A percentile compares a stretch with the other conserved stretches of the same genome.
Evolutionary conservation across 129 eudicot species (phyloP).

Genomic region (Kitagawia praeruptora): DNA sequence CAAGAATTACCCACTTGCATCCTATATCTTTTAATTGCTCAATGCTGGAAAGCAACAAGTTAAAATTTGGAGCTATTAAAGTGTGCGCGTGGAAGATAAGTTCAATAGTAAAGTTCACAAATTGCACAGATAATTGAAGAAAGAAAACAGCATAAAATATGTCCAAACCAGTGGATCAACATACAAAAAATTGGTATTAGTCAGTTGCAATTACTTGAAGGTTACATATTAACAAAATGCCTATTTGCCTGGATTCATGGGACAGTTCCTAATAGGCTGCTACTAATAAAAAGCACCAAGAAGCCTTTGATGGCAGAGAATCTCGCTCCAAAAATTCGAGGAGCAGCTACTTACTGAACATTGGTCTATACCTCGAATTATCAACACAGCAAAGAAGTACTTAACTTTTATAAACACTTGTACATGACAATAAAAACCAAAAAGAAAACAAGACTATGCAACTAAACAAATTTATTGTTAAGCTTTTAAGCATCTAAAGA

Average conservation of each 20-base stretch:
- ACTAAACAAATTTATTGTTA: background rate
- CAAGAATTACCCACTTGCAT: conserved; percentile 94
- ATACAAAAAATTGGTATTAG: background rate
- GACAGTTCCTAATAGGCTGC: background rate
- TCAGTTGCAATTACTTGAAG: background rate
- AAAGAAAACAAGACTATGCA: background rate
- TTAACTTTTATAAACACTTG: background rate
- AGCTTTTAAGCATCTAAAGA: background rate
- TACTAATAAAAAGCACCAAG: too few species aligned
- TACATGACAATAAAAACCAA: too few species aligned
- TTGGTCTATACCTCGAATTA: background rate
- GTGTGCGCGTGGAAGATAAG: background rate
- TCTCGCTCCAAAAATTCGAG: background rate
- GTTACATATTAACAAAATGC: background rate
- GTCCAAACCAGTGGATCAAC: too few species aligned
- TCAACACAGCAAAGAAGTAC: background rate
- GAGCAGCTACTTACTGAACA: background rate
- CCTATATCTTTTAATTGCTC: conserved; percentile 90
- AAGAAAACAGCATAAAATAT: background rate
- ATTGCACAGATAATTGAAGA: background rate
- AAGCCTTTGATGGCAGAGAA: background rate
- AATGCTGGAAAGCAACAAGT: conserved; percentile 40
- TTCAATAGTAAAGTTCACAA: background rate
- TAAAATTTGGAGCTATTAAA: background rate
- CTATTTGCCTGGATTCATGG: background rate